phyloP scores from a whole-genome alignment of 2,329 filamentous ascomycete genomes.

The Penicillium vulpinum region DNA sequence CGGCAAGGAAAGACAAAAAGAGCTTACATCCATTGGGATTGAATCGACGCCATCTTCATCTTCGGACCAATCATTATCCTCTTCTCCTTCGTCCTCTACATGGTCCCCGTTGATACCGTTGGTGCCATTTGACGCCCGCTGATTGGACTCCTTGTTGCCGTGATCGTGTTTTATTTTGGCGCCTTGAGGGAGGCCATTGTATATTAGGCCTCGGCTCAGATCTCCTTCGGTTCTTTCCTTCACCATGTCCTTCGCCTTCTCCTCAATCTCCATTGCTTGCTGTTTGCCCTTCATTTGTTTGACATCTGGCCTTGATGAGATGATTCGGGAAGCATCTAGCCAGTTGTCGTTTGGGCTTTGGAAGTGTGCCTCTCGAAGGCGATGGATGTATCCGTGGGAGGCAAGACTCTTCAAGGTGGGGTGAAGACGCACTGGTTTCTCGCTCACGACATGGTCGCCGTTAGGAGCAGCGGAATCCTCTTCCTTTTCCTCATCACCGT shows the following conservation, averaged over 20 bases:
- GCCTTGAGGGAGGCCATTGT: slow-evolving; percentile 36
- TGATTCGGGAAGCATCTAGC: slow-evolving; percentile 40
- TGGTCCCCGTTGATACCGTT: slow-evolving; percentile 32
- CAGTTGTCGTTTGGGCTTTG: slow-evolving; percentile 43
- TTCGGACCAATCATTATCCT: slow-evolving; percentile 41
- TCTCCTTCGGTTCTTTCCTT: slow-evolving; percentile 38
- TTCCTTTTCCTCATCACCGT: slow-evolving; percentile 35
- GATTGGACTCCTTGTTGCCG: slow-evolving; percentile 15
- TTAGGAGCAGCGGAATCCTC: slow-evolving; percentile 39
- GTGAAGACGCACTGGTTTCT: slow-evolving; percentile 32
- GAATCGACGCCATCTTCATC: slow-evolving; percentile 37
- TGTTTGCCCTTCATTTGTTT: slow-evolving; percentile 42
- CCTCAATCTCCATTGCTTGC: slow-evolving; percentile 34
- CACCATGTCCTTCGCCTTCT: slow-evolving; percentile 32
- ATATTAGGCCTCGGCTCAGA: slow-evolving; percentile 34
- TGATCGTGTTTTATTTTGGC: slow-evolving; percentile 34
- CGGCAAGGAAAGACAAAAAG: not conserved
- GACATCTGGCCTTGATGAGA: slow-evolving; percentile 32
- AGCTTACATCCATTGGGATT: slow-evolving; percentile 41
- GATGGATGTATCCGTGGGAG: slow-evolving; percentile 43
- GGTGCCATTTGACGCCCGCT: slow-evolving; percentile 21
- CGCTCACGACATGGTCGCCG: slow-evolving; percentile 22
- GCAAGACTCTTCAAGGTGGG: slow-evolving; percentile 42
- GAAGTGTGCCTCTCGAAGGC: slow-evolving; percentile 43
- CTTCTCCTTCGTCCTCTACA: slow-evolving; percentile 27